These are phyloP conservation scores for Cryptosporidium ryanae DNA, from an alignment of 169 alveolate species.

Conservation along the genomic window DNA sequence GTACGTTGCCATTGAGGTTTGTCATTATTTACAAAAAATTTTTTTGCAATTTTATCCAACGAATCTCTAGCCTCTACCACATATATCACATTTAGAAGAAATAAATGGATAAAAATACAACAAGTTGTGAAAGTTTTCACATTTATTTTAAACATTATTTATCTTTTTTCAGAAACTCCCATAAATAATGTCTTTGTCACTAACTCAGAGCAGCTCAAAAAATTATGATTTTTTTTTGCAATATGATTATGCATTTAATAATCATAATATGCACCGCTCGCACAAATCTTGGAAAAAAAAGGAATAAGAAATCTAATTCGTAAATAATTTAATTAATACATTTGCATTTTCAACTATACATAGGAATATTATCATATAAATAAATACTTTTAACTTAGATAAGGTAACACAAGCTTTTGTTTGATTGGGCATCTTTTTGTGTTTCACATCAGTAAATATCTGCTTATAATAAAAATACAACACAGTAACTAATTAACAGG, in stretches of 20 bases:
- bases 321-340: not conserved
- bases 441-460: too few species aligned
- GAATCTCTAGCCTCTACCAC: conserved; percentile 33
- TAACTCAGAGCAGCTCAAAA: not conserved
- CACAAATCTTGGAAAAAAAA: conserved; percentile 16
- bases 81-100: not conserved
- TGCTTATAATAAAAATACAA: too few species aligned
- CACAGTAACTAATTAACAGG: too few species aligned
- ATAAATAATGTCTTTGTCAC: not conserved
- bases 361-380: too few species aligned
- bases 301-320: not conserved
- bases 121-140: not conserved
- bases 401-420: too few species aligned
- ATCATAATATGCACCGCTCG: conserved; percentile 67
- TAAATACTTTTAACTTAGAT: too few species aligned
- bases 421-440: too few species aligned
- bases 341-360: too few species aligned
- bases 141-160: conserved; percentile 5
- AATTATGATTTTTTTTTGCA: not conserved
- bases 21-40: conserved; percentile 44
- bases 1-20: conserved; percentile 74
- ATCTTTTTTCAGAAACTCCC: not conserved
- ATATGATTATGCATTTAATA: not conserved
- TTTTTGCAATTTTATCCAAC: conserved; percentile 47
- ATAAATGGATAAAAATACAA: not conserved